Base-by-base conservation (phyloP, 208 protist genomes). In the Leishmania tropica region DNA sequence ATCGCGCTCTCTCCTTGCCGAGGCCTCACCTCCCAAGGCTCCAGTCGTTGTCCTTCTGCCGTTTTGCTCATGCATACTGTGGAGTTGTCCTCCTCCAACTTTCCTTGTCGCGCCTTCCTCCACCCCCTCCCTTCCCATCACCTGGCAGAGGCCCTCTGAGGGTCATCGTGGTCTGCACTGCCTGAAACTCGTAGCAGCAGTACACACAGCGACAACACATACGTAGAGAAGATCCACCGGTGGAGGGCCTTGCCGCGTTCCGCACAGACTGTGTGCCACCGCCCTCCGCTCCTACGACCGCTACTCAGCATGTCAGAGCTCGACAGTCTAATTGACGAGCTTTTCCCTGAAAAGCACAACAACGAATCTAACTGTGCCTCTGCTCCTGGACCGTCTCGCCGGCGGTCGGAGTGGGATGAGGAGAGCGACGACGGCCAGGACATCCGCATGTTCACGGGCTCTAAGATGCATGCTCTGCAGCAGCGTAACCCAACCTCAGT, bases 291-390 rank as follows among this genome's bases (percentile, higher is more conserved):
- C 73, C 75, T 47, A 35, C 15, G 79, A 62, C 64, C 72, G 58
- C 51, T 24, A 35, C 45, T 28, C 71, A 56, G 11, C 13, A 87
- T 87, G 78, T 83, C 81, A 3, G 84, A 83, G 15, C 80, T 97
- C 31, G 92, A 97, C 80, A 79, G 89, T 24, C 76, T 97, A 47
- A 97, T 97, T 62, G 83, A 93, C 1, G 92, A 97, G 70, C 86
- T 97, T 8, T 97, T 95, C 84, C 88, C 93, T 17, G 87, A 77
- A 28, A 76, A 78, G 53, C 47, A 60, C 19, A 62, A 53, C n/a
- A 65, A 31, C 37, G 54, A 28, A 79, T 53, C 48, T 37, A 58
- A 8, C 11, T 31, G 40, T 17, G 76, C 31, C 24, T 31, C 37
- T 45, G 1, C 54, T 58, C 42, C 75, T 10, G 40, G 28, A 28